Evolutionary conservation across 805 yeast genomes (phyloP).

Genomic region (Candida nemodendra): DNA sequence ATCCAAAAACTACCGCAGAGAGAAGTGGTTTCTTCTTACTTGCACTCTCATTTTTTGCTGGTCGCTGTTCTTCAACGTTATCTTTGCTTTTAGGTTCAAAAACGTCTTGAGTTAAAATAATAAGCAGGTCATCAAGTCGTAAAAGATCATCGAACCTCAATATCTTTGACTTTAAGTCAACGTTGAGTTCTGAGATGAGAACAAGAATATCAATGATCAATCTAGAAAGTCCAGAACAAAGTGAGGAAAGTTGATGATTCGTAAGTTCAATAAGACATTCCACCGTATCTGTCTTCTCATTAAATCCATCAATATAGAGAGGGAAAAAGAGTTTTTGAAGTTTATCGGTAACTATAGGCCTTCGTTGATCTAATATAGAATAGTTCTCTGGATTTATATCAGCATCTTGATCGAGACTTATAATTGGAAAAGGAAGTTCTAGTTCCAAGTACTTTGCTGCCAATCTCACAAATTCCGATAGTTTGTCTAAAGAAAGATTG

Average conservation of each 20-base stretch:
- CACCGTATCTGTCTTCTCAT: constrained; percentile 6
- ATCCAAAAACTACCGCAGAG: constrained; percentile 10
- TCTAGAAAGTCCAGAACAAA: constrained; percentile 21
- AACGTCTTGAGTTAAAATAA: constrained; percentile 7
- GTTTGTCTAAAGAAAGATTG: constrained; percentile 21
- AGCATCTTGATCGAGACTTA: constrained; percentile 8
- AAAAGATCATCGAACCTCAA: constrained; percentile 21
- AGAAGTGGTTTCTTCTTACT: constrained; percentile 1
- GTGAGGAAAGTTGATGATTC: constrained; percentile 15
- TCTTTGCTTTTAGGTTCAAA: background rate
- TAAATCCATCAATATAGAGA: constrained; percentile 2
- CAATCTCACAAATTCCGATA: constrained; percentile 17
- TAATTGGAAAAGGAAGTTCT: constrained; percentile 23
- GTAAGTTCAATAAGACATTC: constrained; percentile 18
- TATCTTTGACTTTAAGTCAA: background rate
- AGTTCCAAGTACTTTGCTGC: constrained; percentile 18
- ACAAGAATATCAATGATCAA: constrained; percentile 19
- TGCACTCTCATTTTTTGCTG: background rate
- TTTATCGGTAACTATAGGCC: constrained; percentile 11
- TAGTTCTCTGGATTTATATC: background rate
- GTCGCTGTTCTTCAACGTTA: background rate
- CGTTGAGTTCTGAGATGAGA: constrained; percentile 7
- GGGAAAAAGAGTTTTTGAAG: constrained; percentile 7
- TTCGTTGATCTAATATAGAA: constrained; percentile 5
- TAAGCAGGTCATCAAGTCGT: constrained; percentile 16